Base-by-base conservation (phyloP, 805 yeast species). In the Tetrapisispora fleetii region DNA sequence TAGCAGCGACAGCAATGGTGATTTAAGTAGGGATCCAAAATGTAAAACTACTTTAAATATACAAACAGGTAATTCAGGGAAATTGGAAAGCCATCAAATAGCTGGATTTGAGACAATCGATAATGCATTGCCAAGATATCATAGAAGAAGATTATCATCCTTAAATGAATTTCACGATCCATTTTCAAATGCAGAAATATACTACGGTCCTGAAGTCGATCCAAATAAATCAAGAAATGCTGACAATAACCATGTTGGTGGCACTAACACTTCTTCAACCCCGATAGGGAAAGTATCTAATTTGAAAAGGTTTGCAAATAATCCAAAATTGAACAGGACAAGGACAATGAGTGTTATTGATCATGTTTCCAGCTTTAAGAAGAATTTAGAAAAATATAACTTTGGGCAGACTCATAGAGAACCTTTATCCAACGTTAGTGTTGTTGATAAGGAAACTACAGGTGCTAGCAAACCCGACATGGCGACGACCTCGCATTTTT, bases 151-250 rank as follows among this genome's bases (percentile, higher is more conserved):
- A 51, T 47, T 58, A 38, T 70, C 76, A 2, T 75, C 81, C 4
- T 58, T 69, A 27, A 80, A 75, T 33, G 77, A 75, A n/a, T 55
- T 73, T 40, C 50, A 56, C 36, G 81, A 83, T 59, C 93, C 93
- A 0, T 81, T 72, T 53, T 81, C 83, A 17, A 65, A 69, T n/a
- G 76, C 91, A 0, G 90, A 83, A 44, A 69, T 74, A 24, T 85
- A 85, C 62, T 84, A 85, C 63, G 85, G 86, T 4, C 80, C 84
- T 1, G 62, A 62, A 32, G 78, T 79, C 2, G 79, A 78, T 58
- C 85, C 84, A 1, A 60, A 76, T 22, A 72, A 67, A 54, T 11
- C 27, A 4, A 19, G 32, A 14, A 22, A 11, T 7, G 16, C 6
- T 3, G 11, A 22, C 68, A 73, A 1, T 65, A 63, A 48, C 58